phyloP scores from a whole-genome alignment of 164 flowering plant species.

The Vitis riparia region DNA sequence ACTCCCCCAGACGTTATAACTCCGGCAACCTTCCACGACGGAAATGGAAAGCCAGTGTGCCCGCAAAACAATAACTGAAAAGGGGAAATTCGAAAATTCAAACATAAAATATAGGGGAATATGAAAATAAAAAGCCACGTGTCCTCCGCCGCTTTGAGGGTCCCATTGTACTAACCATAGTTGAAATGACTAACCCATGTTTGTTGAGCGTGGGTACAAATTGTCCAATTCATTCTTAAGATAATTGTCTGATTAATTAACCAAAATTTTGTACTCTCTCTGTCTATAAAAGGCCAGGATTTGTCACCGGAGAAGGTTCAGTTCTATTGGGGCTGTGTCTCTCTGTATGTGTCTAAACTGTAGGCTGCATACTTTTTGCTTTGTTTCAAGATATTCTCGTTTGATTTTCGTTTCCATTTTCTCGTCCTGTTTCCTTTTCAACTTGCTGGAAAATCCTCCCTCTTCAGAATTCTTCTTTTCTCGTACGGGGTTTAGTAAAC shows the following conservation, averaged over 20 bases:
- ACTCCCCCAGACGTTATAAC: not conserved
- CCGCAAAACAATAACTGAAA: too few relatives aligned
- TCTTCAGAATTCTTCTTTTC: not conserved
- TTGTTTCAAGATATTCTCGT: not conserved
- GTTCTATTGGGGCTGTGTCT: too few relatives aligned
- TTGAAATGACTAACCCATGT: constrained; percentile 1
- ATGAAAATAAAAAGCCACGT: not conserved
- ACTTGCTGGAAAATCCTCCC: constrained; percentile 7
- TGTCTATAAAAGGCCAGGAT: constrained; percentile 4
- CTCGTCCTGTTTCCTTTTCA: not conserved
- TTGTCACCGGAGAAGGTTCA: not conserved
- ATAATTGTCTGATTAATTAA: too few relatives aligned
- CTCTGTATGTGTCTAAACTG: not conserved
- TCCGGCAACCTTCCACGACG: not conserved
- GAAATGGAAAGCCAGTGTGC: too few relatives aligned
- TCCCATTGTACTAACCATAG: not conserved
- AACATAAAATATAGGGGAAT: too few relatives aligned
- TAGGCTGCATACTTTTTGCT: not conserved
- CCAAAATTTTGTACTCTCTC: not conserved
- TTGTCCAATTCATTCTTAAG: not conserved
- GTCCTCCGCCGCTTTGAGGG: not conserved
- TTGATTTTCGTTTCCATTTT: not conserved
- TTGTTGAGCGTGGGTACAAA: not conserved
- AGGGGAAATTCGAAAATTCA: too few relatives aligned
- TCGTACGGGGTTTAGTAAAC: not conserved